A percentile compares a stretch with the other conserved stretches of the same genome.
Evolutionary conservation across 2,329 filamentous ascomycete species (phyloP).

Genomic region (Lecanosticta acicola): DNA sequence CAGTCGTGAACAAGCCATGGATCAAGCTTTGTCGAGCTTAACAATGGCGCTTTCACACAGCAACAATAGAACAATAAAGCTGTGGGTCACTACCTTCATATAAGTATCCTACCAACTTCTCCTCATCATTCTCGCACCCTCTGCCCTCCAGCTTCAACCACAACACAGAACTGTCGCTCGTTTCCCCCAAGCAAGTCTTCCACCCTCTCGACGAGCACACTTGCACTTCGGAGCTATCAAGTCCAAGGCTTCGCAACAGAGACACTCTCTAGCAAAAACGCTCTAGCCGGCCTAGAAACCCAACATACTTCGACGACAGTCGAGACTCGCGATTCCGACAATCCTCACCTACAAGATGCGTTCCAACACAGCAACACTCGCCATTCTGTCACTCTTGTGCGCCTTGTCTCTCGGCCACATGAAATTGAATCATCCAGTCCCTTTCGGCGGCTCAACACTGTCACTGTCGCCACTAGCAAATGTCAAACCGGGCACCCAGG

Average conservation of each 20-base stretch:
- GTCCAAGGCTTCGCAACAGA: neutral
- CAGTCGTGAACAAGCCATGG: neutral
- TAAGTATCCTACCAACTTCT: slow-evolving; percentile 7
- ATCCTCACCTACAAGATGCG: slow-evolving; percentile 12
- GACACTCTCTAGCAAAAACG: slow-evolving; percentile 10
- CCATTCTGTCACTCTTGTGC: slow-evolving; percentile 34
- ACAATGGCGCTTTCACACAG: neutral
- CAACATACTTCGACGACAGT: slow-evolving; percentile 5
- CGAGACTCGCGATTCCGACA: slow-evolving; percentile 4
- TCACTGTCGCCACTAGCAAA: slow-evolving; percentile 58
- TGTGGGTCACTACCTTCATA: slow-evolving; percentile 13
- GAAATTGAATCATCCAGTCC: slow-evolving; percentile 62
- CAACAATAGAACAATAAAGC: slow-evolving; percentile 4
- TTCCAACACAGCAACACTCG: slow-evolving; percentile 4
- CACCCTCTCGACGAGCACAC: neutral
- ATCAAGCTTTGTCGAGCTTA: neutral
- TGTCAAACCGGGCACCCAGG: slow-evolving; percentile 40
- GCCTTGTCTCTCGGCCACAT: slow-evolving; percentile 63
- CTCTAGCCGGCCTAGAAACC: slow-evolving; percentile 21
- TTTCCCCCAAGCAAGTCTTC: slow-evolving; percentile 8
- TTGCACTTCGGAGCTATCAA: too few relatives aligned
- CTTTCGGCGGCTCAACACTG: slow-evolving; percentile 51
- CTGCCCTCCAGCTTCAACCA: neutral
- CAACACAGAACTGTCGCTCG: slow-evolving; percentile 2
- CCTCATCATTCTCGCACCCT: slow-evolving; percentile 4